Conservation (phyloP, 2,329 filamentous ascomycete species). For the Teratosphaeria zuluensis region DNA sequence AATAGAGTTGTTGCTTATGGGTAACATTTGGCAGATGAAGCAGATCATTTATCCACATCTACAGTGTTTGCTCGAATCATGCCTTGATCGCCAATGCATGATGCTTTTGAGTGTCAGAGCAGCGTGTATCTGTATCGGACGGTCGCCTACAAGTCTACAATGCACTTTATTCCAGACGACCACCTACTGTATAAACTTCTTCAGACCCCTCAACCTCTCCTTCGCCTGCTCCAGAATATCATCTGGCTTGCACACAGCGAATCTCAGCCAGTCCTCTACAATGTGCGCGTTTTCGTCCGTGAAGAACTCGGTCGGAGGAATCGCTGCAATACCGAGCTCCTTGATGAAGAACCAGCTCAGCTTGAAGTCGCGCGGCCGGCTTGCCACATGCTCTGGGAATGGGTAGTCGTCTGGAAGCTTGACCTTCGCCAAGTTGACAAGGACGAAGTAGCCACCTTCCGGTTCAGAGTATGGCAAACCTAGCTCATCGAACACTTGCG, state of each 20-base stretch:
- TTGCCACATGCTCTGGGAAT: constrained; percentile 81
- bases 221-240: constrained; percentile 51
- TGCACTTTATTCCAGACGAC: too few relatives aligned
- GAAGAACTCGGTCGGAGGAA: constrained; percentile 96
- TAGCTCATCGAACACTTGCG: constrained; percentile 47
- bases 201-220: constrained; percentile 40
- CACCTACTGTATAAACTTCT: constrained; percentile 36
- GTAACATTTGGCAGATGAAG: too few relatives aligned
- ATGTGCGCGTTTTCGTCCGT: constrained; percentile 73
- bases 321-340: constrained; percentile 89
- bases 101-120: neutral
- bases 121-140: neutral
- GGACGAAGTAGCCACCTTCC: constrained; percentile 93
- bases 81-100: neutral
- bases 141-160: neutral
- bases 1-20: neutral
- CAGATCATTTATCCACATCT: neutral
- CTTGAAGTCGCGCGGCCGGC: constrained; percentile 84
- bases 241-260: constrained; percentile 94
- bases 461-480: constrained; percentile 66
- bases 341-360: constrained; percentile 94
- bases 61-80: neutral
- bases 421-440: constrained; percentile 87
- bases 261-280: constrained; percentile 82
- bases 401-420: constrained; percentile 73